These are phyloP conservation scores for Friedmanniomyces simplex DNA, from an alignment of 495 filamentous ascomycete genomes.

Conservation along the genomic window DNA sequence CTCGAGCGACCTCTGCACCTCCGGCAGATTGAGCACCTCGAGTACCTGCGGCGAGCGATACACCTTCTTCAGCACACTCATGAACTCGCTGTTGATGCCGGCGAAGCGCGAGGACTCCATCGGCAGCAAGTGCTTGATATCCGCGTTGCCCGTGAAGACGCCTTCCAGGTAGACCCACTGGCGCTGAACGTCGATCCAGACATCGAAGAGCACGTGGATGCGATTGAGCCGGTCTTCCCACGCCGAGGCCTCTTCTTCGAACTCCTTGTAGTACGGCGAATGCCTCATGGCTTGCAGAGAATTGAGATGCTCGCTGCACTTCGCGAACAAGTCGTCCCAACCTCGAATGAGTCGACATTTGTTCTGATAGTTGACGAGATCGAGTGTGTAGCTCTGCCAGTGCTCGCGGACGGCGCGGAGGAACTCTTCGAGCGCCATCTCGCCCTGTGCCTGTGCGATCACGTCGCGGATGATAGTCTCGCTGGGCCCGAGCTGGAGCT, in stretches of 20 bases:
- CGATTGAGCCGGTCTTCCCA: constrained; percentile 99
- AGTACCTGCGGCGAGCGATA: constrained; percentile 89
- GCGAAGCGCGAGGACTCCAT: constrained; percentile 93
- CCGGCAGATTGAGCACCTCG: constrained; percentile 88
- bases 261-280: constrained; percentile 97
- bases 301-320: constrained; percentile 95
- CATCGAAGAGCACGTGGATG: constrained; percentile 93
- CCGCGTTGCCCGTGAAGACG: constrained; percentile 94
- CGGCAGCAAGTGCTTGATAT: constrained; percentile 96
- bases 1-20: constrained; percentile 90
- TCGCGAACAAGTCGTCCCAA: constrained; percentile 96
- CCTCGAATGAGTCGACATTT: constrained; percentile 94
- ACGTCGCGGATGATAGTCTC: constrained; percentile 83
- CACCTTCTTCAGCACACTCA: constrained; percentile 96
- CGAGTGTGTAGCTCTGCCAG: constrained; percentile 88
- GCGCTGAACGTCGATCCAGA: constrained; percentile 98
- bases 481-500: constrained; percentile 75
- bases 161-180: constrained; percentile 99
- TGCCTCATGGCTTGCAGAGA: constrained; percentile 98
- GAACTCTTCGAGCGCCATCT: constrained; percentile 98
- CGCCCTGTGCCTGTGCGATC: constrained; percentile 89
- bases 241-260: constrained; percentile 87
- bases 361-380: constrained; percentile 93
- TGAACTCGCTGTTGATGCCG: constrained; percentile 98
- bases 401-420: constrained; percentile 92